These are phyloP conservation scores for Penicillium chermesinum DNA, from an alignment of 495 filamentous ascomycete species.

Conservation along the genomic window DNA sequence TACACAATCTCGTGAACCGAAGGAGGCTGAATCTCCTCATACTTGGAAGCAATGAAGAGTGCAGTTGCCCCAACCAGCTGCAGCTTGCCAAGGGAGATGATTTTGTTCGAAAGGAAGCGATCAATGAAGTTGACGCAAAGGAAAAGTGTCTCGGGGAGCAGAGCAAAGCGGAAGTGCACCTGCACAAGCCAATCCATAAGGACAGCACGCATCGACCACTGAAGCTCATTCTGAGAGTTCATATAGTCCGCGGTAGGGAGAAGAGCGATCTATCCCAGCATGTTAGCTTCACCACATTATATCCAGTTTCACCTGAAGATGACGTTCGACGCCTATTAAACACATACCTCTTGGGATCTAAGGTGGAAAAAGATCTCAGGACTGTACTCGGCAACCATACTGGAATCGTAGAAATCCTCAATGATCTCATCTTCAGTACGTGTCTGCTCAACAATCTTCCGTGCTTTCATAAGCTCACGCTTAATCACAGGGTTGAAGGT, in stretches of 20 bases:
- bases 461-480: constrained; percentile 66
- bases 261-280: constrained; percentile 58
- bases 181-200: constrained; percentile 98
- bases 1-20: constrained; percentile 93
- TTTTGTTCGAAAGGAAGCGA: constrained; percentile 89
- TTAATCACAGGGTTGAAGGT: constrained; percentile 24
- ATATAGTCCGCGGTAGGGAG: constrained; percentile 88
- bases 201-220: constrained; percentile 97
- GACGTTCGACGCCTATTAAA: not conserved
- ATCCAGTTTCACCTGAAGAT: not conserved
- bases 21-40: constrained; percentile 96
- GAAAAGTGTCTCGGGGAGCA: constrained; percentile 92
- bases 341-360: constrained; percentile 77
- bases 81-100: constrained; percentile 89
- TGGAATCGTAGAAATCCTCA: constrained; percentile 90
- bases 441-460: constrained; percentile 57
- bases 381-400: constrained; percentile 95
- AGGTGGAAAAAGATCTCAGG: constrained; percentile 95
- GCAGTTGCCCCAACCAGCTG: constrained; percentile 96
- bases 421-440: constrained; percentile 62
- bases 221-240: constrained; percentile 93
- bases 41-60: constrained; percentile 94
- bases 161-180: constrained; percentile 83
- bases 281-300: constrained; percentile 10
- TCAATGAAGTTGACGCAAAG: constrained; percentile 94